phyloP scores from a whole-genome alignment of 2,329 filamentous ascomycete genomes.

The Penicillium sp. region DNA sequence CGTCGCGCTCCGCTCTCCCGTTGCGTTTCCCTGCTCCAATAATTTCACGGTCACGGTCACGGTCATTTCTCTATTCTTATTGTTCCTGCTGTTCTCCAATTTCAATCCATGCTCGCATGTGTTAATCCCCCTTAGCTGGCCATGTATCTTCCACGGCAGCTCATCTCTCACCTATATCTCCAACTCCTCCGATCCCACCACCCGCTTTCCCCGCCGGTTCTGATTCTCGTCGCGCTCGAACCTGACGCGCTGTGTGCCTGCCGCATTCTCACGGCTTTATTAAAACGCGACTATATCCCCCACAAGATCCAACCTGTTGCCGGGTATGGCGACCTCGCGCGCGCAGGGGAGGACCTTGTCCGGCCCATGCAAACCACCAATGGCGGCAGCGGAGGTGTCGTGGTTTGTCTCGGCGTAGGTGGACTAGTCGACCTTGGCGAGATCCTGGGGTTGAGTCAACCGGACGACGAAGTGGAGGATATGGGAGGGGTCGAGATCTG shows the following conservation, averaged over 20 bases:
- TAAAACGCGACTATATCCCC: conserved; percentile 95
- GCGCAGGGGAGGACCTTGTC: conserved; percentile 74
- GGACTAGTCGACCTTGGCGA: conserved; percentile 84
- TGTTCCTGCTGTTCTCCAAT: background rate
- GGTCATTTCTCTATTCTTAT: conserved; percentile 15
- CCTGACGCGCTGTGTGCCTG: conserved; percentile 94
- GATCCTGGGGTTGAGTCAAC: conserved; percentile 72
- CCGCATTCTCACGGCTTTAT: conserved; percentile 85
- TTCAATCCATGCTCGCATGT: conserved; percentile 23
- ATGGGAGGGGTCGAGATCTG: conserved; percentile 90
- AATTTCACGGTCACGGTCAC: background rate
- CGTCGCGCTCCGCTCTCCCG: conserved; percentile 24
- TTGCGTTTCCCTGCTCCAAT: conserved; percentile 3
- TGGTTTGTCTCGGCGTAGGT: conserved; percentile 89
- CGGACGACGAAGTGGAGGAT: conserved; percentile 59
- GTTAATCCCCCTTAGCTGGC: conserved; percentile 22
- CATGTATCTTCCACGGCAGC: conserved; percentile 92
- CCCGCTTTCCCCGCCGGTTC: conserved; percentile 83
- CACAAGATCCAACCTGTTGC: conserved; percentile 96
- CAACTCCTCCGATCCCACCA: conserved; percentile 84
- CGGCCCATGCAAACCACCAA: conserved; percentile 80
- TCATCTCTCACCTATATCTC: conserved; percentile 87
- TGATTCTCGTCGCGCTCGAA: conserved; percentile 89
- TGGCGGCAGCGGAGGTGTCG: conserved; percentile 82
- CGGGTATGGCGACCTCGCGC: conserved; percentile 85